Conservation (phyloP, 352 stramenopile genomes). For the Globisporangium nunn region DNA sequence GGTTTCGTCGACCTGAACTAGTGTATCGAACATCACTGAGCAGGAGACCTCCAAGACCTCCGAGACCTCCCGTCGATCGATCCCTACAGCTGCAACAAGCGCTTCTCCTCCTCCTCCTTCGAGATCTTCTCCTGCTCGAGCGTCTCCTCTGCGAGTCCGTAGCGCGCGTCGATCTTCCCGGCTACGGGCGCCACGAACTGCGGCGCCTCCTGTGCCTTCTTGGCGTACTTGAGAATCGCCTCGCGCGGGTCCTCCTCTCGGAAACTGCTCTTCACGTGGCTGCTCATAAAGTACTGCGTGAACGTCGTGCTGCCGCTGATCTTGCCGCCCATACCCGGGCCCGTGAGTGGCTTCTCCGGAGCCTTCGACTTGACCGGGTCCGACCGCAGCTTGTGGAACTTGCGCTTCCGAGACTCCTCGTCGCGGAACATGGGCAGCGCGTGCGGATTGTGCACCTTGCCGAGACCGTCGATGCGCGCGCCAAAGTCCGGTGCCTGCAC, state of each 20-base stretch:
- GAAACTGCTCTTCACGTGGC: constrained; percentile 81
- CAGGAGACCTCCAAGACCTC: no score
- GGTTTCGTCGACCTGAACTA: no score
- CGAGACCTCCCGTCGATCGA: no score
- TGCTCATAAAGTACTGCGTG: constrained; percentile 87
- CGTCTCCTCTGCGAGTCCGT: constrained; percentile 65
- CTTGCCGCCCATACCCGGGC: constrained; percentile 67
- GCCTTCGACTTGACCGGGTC: constrained; percentile 72
- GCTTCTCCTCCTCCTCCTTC: constrained; percentile 69
- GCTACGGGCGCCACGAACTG: constrained; percentile 50
- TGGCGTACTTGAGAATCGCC: constrained; percentile 84
- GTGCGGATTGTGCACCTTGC: constrained; percentile 71
- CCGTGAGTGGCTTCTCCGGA: constrained; percentile 67
- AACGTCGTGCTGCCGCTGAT: constrained; percentile 79
- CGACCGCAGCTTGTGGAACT: constrained; percentile 56
- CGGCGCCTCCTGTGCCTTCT: constrained; percentile 59
- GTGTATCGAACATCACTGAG: background rate
- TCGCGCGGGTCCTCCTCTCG: constrained; percentile 79
- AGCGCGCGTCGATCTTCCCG: constrained; percentile 66
- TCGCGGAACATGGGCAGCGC: constrained; percentile 80
- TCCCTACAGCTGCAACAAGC: constrained; percentile 57
- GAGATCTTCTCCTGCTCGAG: constrained; percentile 74
- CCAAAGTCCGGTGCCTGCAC: constrained; percentile 43
- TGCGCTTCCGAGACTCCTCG: constrained; percentile 57
- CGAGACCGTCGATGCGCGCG: constrained; percentile 61